Base-by-base conservation (phyloP, 73 alveolate genomes). In the Paraurostyla sp. region DNA sequence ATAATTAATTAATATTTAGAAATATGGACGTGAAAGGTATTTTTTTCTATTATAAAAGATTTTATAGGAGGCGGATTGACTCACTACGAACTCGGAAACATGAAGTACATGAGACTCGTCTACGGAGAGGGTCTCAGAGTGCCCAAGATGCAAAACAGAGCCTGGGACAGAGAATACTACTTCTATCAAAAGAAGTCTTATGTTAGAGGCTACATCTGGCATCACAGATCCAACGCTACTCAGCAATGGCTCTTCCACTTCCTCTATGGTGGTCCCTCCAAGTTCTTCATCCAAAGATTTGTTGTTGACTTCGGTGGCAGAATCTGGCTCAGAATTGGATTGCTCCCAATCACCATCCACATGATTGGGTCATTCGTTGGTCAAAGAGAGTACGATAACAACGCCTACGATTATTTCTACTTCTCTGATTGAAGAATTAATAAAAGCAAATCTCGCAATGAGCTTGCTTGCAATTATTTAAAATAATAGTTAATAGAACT, bases 41-140 rank as follows among this genome's bases (percentile, higher is more conserved):
- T 9, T 3, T 41, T 23, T 41, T 9, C 3, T n/a, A 33, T 69
- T 40, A 35, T 33, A 43, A 11, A 7, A 36, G 40, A 25, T 78
- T 3, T n/a, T 16, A 46, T 52, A 78, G 89, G 89, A 32, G 93
- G 93, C 18, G 93, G 93, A 16, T 33, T 87, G 54, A 87, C 93
- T 22, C 93, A 87, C 60, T 87, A 87, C 80, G 85, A 87, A 54
- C 36, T 89, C 36, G 94, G 94, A 35, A 81, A 89, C 83, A 81
- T 68, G 82, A 89, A 89, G 83, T 78, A 71, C 83, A 89, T 81
- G 89, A 60, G 92, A 43, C 80, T 89, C 25, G 94, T 81, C 32
- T 89, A 89, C 68, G 94, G 94, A 22, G 94, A 89, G 88, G 94
- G 94, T 76, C 90, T 89, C 75, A 60, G 94, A 46, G 94, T 89